Conservation (phyloP, 192 early-diverging fungal genomes). For the Coemansia sp. region DNA sequence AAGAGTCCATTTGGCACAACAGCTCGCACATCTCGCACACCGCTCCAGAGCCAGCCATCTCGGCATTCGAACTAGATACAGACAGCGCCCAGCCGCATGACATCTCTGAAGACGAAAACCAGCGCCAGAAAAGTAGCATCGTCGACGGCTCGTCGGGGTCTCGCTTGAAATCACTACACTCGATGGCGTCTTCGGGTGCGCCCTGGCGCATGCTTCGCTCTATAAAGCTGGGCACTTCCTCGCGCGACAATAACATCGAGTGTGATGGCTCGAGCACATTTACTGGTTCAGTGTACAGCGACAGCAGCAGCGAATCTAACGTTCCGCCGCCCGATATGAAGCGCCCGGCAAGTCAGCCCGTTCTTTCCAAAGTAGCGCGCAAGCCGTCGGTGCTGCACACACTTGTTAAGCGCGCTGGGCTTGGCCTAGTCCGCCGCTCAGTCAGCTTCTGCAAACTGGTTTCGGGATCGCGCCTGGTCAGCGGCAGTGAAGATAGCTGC, state of each 20-base stretch:
- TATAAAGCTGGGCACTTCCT: constrained; percentile 14
- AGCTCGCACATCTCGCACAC: constrained; percentile 9
- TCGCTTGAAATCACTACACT: constrained; percentile 19
- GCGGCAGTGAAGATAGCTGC: neutral
- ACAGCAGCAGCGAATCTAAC: constrained; percentile 12
- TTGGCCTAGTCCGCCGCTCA: constrained; percentile 41
- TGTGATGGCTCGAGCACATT: constrained; percentile 29
- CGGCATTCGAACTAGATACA: neutral
- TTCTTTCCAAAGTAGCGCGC: constrained; percentile 9
- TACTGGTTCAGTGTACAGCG: constrained; percentile 22
- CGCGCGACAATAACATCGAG: neutral
- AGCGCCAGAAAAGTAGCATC: neutral
- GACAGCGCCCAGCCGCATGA: neutral
- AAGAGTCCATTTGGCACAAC: constrained; percentile 49
- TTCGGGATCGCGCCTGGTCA: constrained; percentile 10
- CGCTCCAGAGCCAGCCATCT: neutral
- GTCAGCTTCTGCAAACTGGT: constrained; percentile 45
- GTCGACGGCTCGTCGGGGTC: neutral
- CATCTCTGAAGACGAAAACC: neutral
- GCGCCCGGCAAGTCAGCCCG: constrained; percentile 8
- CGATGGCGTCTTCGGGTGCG: constrained; percentile 22
- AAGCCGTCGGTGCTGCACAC: constrained; percentile 40
- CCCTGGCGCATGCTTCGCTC: constrained; percentile 40
- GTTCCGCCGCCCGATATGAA: constrained; percentile 7
- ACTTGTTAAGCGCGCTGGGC: constrained; percentile 45